phyloP scores from a whole-genome alignment of 2,329 filamentous ascomycete genomes.

The Basipetospora chlamydospora region DNA sequence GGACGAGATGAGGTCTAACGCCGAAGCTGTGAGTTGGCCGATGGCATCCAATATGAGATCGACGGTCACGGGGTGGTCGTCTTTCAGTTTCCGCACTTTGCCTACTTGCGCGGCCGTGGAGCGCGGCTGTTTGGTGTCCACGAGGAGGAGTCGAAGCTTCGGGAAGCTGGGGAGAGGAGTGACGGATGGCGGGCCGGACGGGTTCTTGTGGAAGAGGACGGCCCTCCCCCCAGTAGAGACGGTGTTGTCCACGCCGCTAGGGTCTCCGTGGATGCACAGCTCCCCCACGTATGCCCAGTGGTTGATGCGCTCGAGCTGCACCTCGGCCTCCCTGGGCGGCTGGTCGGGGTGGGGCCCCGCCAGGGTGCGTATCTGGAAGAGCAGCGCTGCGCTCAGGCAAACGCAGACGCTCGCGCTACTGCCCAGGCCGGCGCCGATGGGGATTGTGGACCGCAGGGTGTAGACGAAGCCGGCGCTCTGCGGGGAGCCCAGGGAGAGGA shows the following conservation, averaged over 20 bases:
- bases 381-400: constrained; percentile 71
- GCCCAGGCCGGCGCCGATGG: constrained; percentile 82
- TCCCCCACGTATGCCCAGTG: constrained; percentile 95
- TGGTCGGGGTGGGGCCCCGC: constrained; percentile 88
- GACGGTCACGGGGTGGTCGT: constrained; percentile 60
- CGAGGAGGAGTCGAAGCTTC: constrained; percentile 74
- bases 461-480: constrained; percentile 73
- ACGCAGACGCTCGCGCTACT: constrained; percentile 92
- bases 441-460: constrained; percentile 84
- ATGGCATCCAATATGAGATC: constrained; percentile 75
- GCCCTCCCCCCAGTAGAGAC: constrained; percentile 88
- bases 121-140: constrained; percentile 78
- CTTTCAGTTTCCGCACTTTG: constrained; percentile 64
- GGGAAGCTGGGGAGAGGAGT: constrained; percentile 74
- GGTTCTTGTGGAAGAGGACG: constrained; percentile 77
- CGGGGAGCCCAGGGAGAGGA: constrained; percentile 70
- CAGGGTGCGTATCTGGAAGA: constrained; percentile 77
- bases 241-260: constrained; percentile 93
- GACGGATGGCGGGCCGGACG: constrained; percentile 62
- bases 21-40: constrained; percentile 51
- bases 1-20: constrained; percentile 38
- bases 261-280: constrained; percentile 94
- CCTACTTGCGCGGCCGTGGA: constrained; percentile 75
- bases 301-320: constrained; percentile 91
- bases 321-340: constrained; percentile 68